These are phyloP conservation scores for Peronospora destructor DNA, from an alignment of 352 stramenopile genomes.

Conservation along the genomic window DNA sequence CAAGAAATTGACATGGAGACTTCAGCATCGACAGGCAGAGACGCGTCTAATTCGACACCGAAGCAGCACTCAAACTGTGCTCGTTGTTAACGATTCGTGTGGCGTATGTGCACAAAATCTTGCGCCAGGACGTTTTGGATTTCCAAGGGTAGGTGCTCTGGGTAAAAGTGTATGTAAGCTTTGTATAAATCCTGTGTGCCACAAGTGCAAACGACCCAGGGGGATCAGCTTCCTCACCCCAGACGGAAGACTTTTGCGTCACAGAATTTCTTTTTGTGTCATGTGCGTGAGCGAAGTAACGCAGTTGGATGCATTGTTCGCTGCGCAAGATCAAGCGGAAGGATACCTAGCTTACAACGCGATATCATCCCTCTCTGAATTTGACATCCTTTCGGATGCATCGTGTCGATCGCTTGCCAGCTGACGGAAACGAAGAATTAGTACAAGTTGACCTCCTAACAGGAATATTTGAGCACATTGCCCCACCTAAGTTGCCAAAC, in stretches of 20 bases:
- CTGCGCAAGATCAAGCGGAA: slow-evolving; percentile 23
- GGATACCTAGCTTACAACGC: slow-evolving; percentile 33
- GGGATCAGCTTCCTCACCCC: slow-evolving; percentile 30
- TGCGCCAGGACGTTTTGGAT: slow-evolving; percentile 9
- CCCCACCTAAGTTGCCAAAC: too few relatives aligned
- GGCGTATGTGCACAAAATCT: slow-evolving; percentile 20
- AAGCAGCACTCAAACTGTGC: slow-evolving; percentile 6
- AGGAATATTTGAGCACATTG: too few relatives aligned
- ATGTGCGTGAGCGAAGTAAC: slow-evolving; percentile 34
- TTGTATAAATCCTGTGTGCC: slow-evolving; percentile 26
- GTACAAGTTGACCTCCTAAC: too few relatives aligned
- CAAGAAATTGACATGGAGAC: slow-evolving; percentile 33
- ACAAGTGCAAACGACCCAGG: slow-evolving; percentile 27
- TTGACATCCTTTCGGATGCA: slow-evolving; percentile 26
- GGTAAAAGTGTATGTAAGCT: slow-evolving; percentile 30
- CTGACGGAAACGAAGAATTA: too few relatives aligned
- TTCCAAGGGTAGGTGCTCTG: slow-evolving; percentile 13
- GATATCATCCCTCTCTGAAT: slow-evolving; percentile 29
- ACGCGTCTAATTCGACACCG: slow-evolving; percentile 8
- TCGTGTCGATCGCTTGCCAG: too few relatives aligned
- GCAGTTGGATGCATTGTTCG: slow-evolving; percentile 24
- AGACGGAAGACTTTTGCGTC: slow-evolving; percentile 21
- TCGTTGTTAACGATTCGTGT: slow-evolving; percentile 14
- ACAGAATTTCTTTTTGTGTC: slow-evolving; percentile 34
- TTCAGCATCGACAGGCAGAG: slow-evolving; percentile 24